Conservation (phyloP, 2,329 filamentous ascomycete genomes). For the Shiraia sp. region DNA sequence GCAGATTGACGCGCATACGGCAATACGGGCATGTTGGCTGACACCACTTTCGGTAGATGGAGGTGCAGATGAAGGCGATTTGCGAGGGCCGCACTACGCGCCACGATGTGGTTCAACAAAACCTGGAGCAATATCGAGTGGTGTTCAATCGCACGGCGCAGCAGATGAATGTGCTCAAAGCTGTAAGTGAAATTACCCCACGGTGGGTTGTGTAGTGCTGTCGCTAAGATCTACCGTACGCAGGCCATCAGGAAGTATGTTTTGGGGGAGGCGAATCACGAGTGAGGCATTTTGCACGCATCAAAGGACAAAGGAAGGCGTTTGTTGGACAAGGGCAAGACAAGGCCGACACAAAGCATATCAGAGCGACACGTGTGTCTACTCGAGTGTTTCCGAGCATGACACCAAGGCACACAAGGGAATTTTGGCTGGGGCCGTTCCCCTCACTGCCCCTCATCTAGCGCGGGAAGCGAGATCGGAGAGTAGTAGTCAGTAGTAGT, state of each 20-base stretch:
- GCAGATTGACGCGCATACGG: slow-evolving; percentile 3
- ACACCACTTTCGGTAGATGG: slow-evolving; percentile 63
- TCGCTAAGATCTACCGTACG: slow-evolving; percentile 16
- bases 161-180: slow-evolving; percentile 67
- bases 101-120: slow-evolving; percentile 77
- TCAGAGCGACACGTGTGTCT: slow-evolving; percentile 14
- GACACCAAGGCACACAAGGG: background rate
- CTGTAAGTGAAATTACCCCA: slow-evolving; percentile 43
- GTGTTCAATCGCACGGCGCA: slow-evolving; percentile 83
- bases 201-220: slow-evolving; percentile 16
- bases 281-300: slow-evolving; percentile 37
- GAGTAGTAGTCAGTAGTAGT: too few relatives aligned
- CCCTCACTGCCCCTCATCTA: slow-evolving; percentile 5
- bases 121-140: slow-evolving; percentile 80
- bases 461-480: slow-evolving; percentile 34
- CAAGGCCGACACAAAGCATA: slow-evolving; percentile 7
- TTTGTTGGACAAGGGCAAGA: slow-evolving; percentile 5
- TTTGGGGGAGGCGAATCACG: slow-evolving; percentile 40
- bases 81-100: slow-evolving; percentile 82
- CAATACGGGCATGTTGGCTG: slow-evolving; percentile 8
- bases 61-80: slow-evolving; percentile 93
- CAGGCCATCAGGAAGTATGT: slow-evolving; percentile 48
- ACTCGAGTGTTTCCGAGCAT: slow-evolving; percentile 13
- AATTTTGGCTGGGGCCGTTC: background rate
- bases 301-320: slow-evolving; percentile 4